A percentile compares a stretch with the other conserved stretches of the same genome.
phyloP scores from a whole-genome alignment of 495 filamentous ascomycete genomes.

The Geoglossum glabrum region DNA sequence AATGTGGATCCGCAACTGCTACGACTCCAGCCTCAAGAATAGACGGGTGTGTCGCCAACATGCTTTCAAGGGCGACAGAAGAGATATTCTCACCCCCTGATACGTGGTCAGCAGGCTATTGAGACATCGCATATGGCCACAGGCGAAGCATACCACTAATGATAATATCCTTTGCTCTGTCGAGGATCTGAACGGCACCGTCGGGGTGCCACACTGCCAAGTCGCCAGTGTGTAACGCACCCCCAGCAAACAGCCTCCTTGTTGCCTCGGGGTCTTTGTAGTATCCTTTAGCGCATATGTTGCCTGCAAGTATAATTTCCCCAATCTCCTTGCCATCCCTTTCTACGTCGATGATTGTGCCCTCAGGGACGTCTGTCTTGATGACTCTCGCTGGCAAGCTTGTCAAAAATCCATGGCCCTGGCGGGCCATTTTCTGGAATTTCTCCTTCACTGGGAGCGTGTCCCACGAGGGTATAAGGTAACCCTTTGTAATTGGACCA shows the following conservation, averaged over 20 bases:
- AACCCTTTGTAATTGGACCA: conserved; percentile 87
- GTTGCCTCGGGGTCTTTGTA: conserved; percentile 82
- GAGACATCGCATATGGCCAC: not conserved
- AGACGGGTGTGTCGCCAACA: conserved; percentile 77
- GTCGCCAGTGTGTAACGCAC: conserved; percentile 75
- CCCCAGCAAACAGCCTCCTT: conserved; percentile 68
- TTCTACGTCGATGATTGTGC: conserved; percentile 51
- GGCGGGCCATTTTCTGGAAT: conserved; percentile 72
- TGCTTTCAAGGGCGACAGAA: conserved; percentile 73
- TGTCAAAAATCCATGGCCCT: conserved; percentile 84
- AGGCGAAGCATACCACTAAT: conserved; percentile 53
- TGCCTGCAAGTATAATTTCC: conserved; percentile 78
- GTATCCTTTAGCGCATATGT: conserved; percentile 84
- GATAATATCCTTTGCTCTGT: conserved; percentile 93
- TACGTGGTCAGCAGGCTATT: not conserved
- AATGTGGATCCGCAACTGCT: conserved; percentile 73
- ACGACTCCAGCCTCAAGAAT: conserved; percentile 85
- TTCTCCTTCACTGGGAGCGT: conserved; percentile 44
- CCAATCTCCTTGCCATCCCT: conserved; percentile 77
- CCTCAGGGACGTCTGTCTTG: conserved; percentile 50
- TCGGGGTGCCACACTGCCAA: conserved; percentile 83
- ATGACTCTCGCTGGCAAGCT: conserved; percentile 66
- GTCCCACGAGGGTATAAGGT: conserved; percentile 70
- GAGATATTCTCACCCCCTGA: conserved; percentile 93
- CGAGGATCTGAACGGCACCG: conserved; percentile 76